phyloP scores from a whole-genome alignment of 768 basidiomycete species.

The Tylopilus rubrobrunneus region DNA sequence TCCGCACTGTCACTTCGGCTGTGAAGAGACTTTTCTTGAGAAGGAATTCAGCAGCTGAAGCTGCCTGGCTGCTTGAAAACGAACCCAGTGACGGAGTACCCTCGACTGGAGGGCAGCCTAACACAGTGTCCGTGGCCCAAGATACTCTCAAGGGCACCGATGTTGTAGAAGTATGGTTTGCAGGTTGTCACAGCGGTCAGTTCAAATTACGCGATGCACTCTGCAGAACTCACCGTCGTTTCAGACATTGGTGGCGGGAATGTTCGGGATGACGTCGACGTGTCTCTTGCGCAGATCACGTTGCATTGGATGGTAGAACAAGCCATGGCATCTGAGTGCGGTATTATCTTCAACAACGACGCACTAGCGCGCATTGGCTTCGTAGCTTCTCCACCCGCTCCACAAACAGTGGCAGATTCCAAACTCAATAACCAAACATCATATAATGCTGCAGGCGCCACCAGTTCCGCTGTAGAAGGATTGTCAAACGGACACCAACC shows the following conservation, averaged over 20 bases:
- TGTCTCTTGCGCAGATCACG: constrained; percentile 53
- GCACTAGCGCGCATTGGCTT: constrained; percentile 46
- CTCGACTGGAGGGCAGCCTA: not conserved
- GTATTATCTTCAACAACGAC: constrained; percentile 51
- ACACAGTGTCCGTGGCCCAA: not conserved
- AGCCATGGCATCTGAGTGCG: constrained; percentile 52
- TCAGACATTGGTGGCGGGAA: constrained; percentile 71
- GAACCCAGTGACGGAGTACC: not conserved
- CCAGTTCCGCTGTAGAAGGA: too few relatives aligned
- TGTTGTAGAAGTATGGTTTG: constrained; percentile 78
- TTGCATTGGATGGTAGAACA: constrained; percentile 81
- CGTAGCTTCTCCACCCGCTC: not conserved
- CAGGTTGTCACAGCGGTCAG: constrained; percentile 68
- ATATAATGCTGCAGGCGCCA: too few relatives aligned
- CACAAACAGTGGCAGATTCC: too few relatives aligned
- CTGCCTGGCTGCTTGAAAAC: not conserved
- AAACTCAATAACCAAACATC: too few relatives aligned
- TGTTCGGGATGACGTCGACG: constrained; percentile 38
- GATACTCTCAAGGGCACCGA: constrained; percentile 33
- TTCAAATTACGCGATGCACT: not conserved
- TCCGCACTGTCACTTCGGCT: not conserved
- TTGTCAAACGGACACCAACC: too few relatives aligned
- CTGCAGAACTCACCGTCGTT: not conserved
- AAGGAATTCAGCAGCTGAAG: not conserved
- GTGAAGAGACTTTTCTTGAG: not conserved